Percentiles rank a stretch among this genome's conserved stretches.
Evolutionary conservation across 805 yeast species (phyloP).

Genomic region (Teunomyces atbi): DNA sequence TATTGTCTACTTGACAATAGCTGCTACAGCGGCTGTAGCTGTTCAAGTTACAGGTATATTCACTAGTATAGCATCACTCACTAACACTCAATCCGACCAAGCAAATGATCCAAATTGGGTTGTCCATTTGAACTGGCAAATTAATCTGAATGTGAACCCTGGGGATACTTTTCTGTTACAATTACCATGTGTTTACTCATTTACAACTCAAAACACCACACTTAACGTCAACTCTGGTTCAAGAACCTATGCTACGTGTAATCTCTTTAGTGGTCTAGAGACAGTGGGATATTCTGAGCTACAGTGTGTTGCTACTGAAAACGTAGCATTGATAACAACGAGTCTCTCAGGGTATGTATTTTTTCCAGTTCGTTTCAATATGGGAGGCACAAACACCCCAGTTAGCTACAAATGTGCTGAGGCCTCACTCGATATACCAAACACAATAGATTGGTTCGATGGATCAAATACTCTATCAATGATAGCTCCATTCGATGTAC

Average conservation of each 20-base stretch:
- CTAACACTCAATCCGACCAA: background rate
- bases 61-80: conserved; percentile 10
- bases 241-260: conserved; percentile 12
- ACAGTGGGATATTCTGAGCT: too few relatives aligned
- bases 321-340: too few relatives aligned
- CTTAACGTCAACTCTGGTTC: conserved; percentile 8
- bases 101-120: conserved; percentile 11
- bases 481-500: too few relatives aligned
- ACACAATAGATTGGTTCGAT: too few relatives aligned
- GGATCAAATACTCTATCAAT: too few relatives aligned
- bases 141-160: conserved; percentile 8
- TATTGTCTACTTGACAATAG: too few relatives aligned
- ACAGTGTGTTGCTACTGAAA: too few relatives aligned
- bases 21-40: background rate
- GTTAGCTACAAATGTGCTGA: too few relatives aligned
- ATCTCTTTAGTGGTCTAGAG: background rate
- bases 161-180: conserved; percentile 27
- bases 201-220: conserved; percentile 13
- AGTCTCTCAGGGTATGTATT: too few relatives aligned
- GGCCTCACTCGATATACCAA: too few relatives aligned
- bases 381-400: too few relatives aligned
- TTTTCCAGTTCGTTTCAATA: too few relatives aligned
- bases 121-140: conserved; percentile 9
- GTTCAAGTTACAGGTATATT: conserved; percentile 13
- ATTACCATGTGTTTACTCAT: conserved; percentile 26